Conservation (phyloP, 208 protist species). For the Trypanosoma caninum region DNA sequence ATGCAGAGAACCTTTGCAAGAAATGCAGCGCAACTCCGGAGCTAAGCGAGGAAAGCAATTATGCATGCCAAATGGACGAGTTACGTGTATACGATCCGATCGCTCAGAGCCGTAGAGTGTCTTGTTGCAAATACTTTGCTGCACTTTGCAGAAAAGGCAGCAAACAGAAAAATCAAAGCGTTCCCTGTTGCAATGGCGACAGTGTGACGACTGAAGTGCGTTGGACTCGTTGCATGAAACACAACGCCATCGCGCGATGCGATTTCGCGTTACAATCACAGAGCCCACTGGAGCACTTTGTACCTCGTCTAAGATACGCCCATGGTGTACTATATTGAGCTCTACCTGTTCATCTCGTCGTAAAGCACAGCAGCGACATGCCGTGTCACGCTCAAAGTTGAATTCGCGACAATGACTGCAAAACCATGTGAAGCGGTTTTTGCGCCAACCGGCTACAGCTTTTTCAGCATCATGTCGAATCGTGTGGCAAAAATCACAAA, state of each 20-base stretch:
- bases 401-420: conserved; percentile 52
- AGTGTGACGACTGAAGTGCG: conserved; percentile 43
- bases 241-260: conserved; percentile 62
- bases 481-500: conserved; percentile 45
- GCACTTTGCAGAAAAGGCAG: conserved; percentile 38
- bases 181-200: conserved; percentile 48
- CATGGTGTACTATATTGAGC: conserved; percentile 16
- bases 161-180: conserved; percentile 45
- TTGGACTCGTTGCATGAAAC: conserved; percentile 58
- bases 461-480: conserved; percentile 45
- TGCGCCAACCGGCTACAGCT: conserved; percentile 18
- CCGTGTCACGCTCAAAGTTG: conserved; percentile 23
- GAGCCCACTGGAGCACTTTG: conserved; percentile 30
- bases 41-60: conserved; percentile 46
- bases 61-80: conserved; percentile 31
- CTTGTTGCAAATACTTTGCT: conserved; percentile 33
- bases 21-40: conserved; percentile 34
- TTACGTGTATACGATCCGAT: conserved; percentile 16
- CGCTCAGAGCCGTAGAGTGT: conserved; percentile 37
- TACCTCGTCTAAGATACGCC: conserved; percentile 41
- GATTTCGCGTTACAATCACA: conserved; percentile 58
- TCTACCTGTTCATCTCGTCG: conserved; percentile 7
- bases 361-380: conserved; percentile 43
- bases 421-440: conserved; percentile 25
- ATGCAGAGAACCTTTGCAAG: conserved; percentile 46